phyloP scores from a whole-genome alignment of 768 basidiomycete species.

The Crepidotus variabilis region DNA sequence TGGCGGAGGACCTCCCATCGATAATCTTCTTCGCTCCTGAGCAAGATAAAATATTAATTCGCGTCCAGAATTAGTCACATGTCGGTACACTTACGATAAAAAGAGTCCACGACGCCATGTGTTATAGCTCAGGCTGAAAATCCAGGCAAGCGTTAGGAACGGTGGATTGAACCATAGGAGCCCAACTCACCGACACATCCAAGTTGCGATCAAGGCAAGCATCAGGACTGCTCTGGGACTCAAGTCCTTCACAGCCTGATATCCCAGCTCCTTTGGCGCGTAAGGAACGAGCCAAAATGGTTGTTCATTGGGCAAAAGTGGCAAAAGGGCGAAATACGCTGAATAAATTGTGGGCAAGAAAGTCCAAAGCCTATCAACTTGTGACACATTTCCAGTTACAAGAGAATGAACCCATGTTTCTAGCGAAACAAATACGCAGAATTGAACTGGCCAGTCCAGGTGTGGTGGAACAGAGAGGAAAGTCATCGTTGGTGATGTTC shows the following conservation, averaged over 20 bases:
- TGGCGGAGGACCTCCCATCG: slow-evolving; percentile 80
- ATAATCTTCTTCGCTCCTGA: slow-evolving; percentile 84
- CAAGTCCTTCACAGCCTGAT: slow-evolving; percentile 36
- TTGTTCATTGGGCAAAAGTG: slow-evolving; percentile 47
- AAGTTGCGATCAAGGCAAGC: slow-evolving; percentile 61
- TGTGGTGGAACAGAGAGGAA: slow-evolving; percentile 22
- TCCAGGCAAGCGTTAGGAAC: slow-evolving; percentile 11
- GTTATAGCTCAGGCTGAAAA: slow-evolving; percentile 65
- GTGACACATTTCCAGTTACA: slow-evolving; percentile 75
- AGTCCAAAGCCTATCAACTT: slow-evolving; percentile 83
- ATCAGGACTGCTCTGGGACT: slow-evolving; percentile 77
- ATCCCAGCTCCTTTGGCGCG: slow-evolving; percentile 45
- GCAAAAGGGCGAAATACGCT: slow-evolving; percentile 76
- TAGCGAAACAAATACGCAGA: slow-evolving; percentile 47
- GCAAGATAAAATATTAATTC: slow-evolving; percentile 1
- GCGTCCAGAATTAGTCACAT: neutral
- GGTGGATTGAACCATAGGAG: slow-evolving; percentile 10
- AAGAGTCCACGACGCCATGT: slow-evolving; percentile 83
- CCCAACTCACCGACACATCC: slow-evolving; percentile 54
- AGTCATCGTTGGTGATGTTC: too few species aligned
- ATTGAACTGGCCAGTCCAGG: slow-evolving; percentile 60
- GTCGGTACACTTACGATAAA: slow-evolving; percentile 43
- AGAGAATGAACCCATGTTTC: slow-evolving; percentile 58
- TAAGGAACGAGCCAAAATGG: slow-evolving; percentile 46
- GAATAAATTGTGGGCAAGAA: slow-evolving; percentile 81